These are phyloP conservation scores for Pyrenula aspistea DNA, from an alignment of 495 filamentous ascomycete species.

Conservation along the genomic window DNA sequence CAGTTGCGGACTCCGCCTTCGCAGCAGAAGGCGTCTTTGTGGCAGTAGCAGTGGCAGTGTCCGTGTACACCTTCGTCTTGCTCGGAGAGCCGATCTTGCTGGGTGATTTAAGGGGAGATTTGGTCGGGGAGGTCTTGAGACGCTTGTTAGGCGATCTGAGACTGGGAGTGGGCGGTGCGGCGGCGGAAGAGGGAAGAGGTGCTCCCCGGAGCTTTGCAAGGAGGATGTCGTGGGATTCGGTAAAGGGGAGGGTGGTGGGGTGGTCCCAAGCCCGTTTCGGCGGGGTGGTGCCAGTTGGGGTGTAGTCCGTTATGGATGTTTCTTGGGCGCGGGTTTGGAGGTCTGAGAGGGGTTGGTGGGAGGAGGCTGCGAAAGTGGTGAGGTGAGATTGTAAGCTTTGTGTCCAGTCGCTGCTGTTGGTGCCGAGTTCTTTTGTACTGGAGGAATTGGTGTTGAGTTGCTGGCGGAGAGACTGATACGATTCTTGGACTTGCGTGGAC, in stretches of 20 bases:
- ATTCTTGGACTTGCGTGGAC: slow-evolving; percentile 49
- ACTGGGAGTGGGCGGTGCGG: slow-evolving; percentile 7
- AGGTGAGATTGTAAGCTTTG: slow-evolving; percentile 39
- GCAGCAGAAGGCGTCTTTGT: slow-evolving; percentile 20
- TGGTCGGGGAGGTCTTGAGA: slow-evolving; percentile 4
- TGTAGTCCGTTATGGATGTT: slow-evolving; percentile 61
- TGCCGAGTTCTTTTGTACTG: slow-evolving; percentile 49
- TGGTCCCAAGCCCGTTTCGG: slow-evolving; percentile 66
- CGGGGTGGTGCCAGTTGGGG: slow-evolving; percentile 75
- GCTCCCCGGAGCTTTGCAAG: slow-evolving; percentile 39
- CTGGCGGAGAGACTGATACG: slow-evolving; percentile 53
- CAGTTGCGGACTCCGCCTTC: slow-evolving; percentile 11
- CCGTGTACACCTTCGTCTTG: slow-evolving; percentile 32
- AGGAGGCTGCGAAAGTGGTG: slow-evolving; percentile 44
- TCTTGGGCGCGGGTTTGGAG: slow-evolving; percentile 52
- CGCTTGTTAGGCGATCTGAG: background rate
- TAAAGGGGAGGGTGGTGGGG: slow-evolving; percentile 63
- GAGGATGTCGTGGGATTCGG: slow-evolving; percentile 55
- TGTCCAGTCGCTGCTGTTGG: slow-evolving; percentile 46
- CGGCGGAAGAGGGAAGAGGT: slow-evolving; percentile 4
- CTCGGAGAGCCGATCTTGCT: slow-evolving; percentile 14
- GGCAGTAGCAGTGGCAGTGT: slow-evolving; percentile 30
- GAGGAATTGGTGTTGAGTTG: slow-evolving; percentile 51
- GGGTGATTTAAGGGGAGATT: slow-evolving; percentile 23
- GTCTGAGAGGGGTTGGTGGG: slow-evolving; percentile 50